Conservation (phyloP, 352 stramenopile species). For the Phytophthora constricta region DNA sequence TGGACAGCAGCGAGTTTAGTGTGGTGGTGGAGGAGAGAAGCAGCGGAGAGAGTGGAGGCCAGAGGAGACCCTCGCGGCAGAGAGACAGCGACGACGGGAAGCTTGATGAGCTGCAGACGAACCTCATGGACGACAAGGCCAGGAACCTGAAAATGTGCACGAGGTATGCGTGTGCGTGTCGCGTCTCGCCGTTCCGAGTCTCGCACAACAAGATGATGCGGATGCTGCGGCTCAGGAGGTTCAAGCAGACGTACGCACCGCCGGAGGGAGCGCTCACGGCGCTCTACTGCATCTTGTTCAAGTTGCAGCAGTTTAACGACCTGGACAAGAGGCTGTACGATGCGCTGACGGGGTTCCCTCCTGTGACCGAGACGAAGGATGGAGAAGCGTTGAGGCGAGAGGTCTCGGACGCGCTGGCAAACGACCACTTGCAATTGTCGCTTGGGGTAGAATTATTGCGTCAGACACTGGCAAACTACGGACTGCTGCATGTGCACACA, state of each 20-base stretch:
- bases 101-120: conserved; percentile 68
- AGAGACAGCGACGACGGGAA: conserved; percentile 23
- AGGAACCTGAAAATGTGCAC: conserved; percentile 76
- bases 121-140: conserved; percentile 72
- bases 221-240: conserved; percentile 63
- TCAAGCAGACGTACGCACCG: conserved; percentile 54
- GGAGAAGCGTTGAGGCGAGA: conserved; percentile 16
- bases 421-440: conserved; percentile 38
- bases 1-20: conserved; percentile 37
- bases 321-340: conserved; percentile 74
- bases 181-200: conserved; percentile 64
- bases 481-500: conserved; percentile 64
- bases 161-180: conserved; percentile 74
- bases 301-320: conserved; percentile 77
- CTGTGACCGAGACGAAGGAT: conserved; percentile 3
- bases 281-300: conserved; percentile 68
- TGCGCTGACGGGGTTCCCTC: conserved; percentile 47
- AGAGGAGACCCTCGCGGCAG: conserved; percentile 20
- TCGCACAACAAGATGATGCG: conserved; percentile 65
- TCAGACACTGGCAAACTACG: conserved; percentile 73
- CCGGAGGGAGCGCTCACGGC: conserved; percentile 47
- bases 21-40: conserved; percentile 18
- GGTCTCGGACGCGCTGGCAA: conserved; percentile 27
- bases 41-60: conserved; percentile 10
- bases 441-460: conserved; percentile 61